Evolutionary conservation across 2,329 filamentous ascomycete species (phyloP), one percentile per base, ranked within the genome.

Genomic region (Albifimbria verrucaria): DNA sequence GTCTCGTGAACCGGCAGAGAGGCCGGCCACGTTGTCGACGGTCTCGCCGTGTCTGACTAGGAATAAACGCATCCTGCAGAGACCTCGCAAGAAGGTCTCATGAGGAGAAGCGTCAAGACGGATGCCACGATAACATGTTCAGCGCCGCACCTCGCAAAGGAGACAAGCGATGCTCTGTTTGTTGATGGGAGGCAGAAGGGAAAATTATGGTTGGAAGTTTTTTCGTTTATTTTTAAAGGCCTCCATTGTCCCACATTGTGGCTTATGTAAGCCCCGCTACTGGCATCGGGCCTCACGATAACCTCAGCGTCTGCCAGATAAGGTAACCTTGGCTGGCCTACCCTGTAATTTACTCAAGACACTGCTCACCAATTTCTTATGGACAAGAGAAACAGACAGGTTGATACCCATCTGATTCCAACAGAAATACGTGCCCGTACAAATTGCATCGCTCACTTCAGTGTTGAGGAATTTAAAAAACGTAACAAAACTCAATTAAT

Each of bases 21-120:
- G 72, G 51, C 86, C 82, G 41, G 87, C 88, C 54, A 94, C 87
- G 69, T 96, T 96, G 72, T 96, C 89, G 59, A 95, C 89, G 17
- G 90, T 93, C 74, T 96, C 92, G 65, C 87, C 92, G 77, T 96
- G 92, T 52, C 92, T 86, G 63, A 96, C 84, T 62, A 96, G 79
- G 63, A 92, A 85, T 52, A 96, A 59, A 55, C 65, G 70, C 69
- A 73, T 72, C 69, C 18, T 39, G n/a, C 32, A 39, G 50, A 57
- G 22, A 39, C 32, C 32, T 39, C 11, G 32, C 32, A 39, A 39
- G 6, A 39, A 39, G 32, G 32, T 15, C 32, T n/a, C 32, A 12
- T 17, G 32, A 12, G 32, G 18, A 39, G 32, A 39, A 39, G 18
- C 15, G 32, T n/a, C 32, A 12, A 39, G 18, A 12, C 12, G 18